Conservation (phyloP, 2,329 filamentous ascomycete genomes). For the Alternaria arborescens region DNA sequence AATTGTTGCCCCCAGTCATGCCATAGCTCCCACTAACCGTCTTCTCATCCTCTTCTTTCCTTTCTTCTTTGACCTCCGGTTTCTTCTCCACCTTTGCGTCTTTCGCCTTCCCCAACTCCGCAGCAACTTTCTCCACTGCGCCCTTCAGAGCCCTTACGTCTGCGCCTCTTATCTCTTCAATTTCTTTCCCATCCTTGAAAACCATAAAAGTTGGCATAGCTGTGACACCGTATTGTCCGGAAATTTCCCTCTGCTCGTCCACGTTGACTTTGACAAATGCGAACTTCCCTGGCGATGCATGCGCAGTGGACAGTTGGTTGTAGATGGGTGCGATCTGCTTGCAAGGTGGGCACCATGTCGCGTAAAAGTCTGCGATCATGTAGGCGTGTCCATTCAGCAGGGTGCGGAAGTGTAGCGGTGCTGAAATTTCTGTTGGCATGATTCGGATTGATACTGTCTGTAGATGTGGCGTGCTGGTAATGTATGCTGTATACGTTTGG, state of each 20-base stretch:
- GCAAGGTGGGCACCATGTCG: conserved; percentile 66
- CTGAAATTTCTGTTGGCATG: conserved; percentile 46
- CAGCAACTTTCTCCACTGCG: conserved; percentile 32
- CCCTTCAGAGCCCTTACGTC: conserved; percentile 38
- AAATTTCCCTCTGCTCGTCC: conserved; percentile 60
- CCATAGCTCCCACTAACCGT: conserved; percentile 47
- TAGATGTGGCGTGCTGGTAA: neutral
- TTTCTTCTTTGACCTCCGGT: conserved; percentile 6
- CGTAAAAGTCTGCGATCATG: conserved; percentile 62
- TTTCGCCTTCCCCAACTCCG: conserved; percentile 19
- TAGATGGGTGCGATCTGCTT: conserved; percentile 63
- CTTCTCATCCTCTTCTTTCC: conserved; percentile 33
- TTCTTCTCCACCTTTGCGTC: conserved; percentile 15
- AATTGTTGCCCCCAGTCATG: conserved; percentile 39
- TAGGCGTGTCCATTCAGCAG: conserved; percentile 47
- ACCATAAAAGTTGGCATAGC: conserved; percentile 53
- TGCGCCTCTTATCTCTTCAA: conserved; percentile 43
- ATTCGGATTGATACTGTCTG: conserved; percentile 1
- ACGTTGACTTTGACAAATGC: conserved; percentile 65
- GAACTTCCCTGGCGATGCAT: conserved; percentile 55
- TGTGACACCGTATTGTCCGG: conserved; percentile 59
- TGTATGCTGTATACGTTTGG: neutral
- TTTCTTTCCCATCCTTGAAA: conserved; percentile 44
- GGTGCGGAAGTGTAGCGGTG: conserved; percentile 46
- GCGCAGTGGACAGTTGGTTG: conserved; percentile 60